These are phyloP conservation scores for Magnolia kwangsiensis DNA, from an alignment of 164 flowering plant species.

Conservation along the genomic window DNA sequence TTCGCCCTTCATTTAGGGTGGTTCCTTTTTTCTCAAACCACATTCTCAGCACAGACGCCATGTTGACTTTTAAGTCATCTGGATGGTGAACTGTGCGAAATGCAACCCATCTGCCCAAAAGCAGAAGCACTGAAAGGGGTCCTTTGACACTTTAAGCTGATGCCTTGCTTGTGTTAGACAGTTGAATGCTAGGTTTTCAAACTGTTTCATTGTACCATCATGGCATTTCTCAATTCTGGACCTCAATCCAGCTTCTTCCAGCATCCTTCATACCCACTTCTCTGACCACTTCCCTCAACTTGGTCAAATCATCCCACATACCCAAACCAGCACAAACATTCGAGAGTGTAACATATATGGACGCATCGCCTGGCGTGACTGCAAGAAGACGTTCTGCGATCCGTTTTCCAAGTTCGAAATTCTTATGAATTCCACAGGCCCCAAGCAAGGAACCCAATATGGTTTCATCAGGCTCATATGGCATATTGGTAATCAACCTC, in stretches of 20 bases:
- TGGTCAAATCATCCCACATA: conserved; percentile 20
- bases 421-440: conserved; percentile 23
- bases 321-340: conserved; percentile 24
- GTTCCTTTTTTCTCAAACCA: no score
- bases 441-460: conserved; percentile 27
- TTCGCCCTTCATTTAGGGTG: no score
- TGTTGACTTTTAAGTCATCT: not conserved
- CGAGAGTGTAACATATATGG: conserved; percentile 23
- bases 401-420: conserved; percentile 18
- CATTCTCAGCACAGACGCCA: no score
- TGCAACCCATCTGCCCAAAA: not conserved
- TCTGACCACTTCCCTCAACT: conserved; percentile 17
- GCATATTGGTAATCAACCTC: conserved; percentile 19
- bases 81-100: not conserved
- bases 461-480: conserved; percentile 22
- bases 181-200: not conserved
- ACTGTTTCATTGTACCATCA: not conserved
- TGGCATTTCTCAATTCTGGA: conserved; percentile 9
- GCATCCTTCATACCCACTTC: conserved; percentile 19
- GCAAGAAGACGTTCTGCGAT: conserved; percentile 14
- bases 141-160: not conserved
- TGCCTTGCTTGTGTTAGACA: not conserved
- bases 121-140: not conserved
- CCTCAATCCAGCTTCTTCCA: conserved; percentile 31
- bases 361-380: conserved; percentile 11